phyloP scores from a whole-genome alignment of 805 yeast species.

The Candida andamanensis region DNA sequence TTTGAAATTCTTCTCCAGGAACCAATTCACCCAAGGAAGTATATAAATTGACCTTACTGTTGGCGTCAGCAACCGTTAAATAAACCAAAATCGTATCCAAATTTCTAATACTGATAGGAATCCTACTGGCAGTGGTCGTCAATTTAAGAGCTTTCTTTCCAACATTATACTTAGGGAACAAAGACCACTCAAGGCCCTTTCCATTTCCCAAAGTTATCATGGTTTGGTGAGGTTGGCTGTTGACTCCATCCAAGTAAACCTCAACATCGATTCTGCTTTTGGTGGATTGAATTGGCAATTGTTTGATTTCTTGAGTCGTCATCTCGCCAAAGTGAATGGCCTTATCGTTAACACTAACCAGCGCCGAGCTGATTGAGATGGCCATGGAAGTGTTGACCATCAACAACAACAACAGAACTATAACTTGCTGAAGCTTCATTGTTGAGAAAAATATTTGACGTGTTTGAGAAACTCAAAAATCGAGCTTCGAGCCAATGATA shows the following conservation, averaged over 20 bases:
- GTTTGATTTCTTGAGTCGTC: conserved; percentile 25
- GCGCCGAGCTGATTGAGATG: conserved; percentile 24
- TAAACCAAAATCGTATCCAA: conserved; percentile 26
- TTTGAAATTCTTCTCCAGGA: conserved; percentile 23
- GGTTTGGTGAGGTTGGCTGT: conserved; percentile 30
- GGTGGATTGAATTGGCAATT: conserved; percentile 23
- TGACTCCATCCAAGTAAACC: conserved; percentile 18
- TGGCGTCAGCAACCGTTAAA: conserved; percentile 27
- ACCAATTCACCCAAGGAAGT: conserved; percentile 25
- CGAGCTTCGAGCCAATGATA: conserved; percentile 45
- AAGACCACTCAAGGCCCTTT: conserved; percentile 27
- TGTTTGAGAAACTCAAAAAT: conserved; percentile 39
- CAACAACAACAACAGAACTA: conserved; percentile 1
- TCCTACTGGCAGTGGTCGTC: conserved; percentile 20
- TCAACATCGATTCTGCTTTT: conserved; percentile 28
- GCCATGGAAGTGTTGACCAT: conserved; percentile 16
- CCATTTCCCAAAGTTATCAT: conserved; percentile 25
- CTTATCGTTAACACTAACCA: conserved; percentile 21
- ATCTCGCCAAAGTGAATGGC: conserved; percentile 25
- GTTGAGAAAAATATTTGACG: neutral
- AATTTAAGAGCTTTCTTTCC: conserved; percentile 17
- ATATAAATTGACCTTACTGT: conserved; percentile 16
- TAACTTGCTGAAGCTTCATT: conserved; percentile 2
- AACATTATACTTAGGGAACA: conserved; percentile 23
- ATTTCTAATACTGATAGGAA: conserved; percentile 33